These are phyloP conservation scores for Cordyceps cateniannulata DNA, from an alignment of 2,329 filamentous ascomycete genomes.

Conservation along the genomic window DNA sequence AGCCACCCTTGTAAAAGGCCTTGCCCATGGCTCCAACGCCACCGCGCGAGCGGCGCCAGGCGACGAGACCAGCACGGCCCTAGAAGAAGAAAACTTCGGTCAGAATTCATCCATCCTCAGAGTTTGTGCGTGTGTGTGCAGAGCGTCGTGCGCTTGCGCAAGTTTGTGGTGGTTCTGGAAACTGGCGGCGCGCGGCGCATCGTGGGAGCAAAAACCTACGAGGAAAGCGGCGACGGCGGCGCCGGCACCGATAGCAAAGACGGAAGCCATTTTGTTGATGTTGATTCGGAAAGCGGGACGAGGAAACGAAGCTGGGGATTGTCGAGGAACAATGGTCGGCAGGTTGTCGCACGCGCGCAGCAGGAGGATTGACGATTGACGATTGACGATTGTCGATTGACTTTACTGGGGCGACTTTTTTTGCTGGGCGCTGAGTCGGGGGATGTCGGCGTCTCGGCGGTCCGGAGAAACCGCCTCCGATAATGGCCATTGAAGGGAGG, in stretches of 20 bases:
- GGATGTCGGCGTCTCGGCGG: slow-evolving; percentile 2
- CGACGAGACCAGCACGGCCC: slow-evolving; percentile 89
- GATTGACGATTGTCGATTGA: too few species aligned
- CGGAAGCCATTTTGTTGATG: slow-evolving; percentile 31
- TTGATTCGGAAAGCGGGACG: neutral
- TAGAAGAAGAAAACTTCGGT: slow-evolving; percentile 31
- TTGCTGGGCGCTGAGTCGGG: neutral
- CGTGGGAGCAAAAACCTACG: slow-evolving; percentile 27
- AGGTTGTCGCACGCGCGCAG: neutral
- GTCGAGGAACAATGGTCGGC: neutral
- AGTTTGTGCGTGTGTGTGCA: neutral
- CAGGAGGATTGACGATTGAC: neutral
- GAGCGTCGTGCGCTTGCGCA: neutral
- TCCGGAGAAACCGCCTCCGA: slow-evolving; percentile 9
- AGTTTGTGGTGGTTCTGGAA: neutral
- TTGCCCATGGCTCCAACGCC: slow-evolving; percentile 76
- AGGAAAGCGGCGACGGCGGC: slow-evolving; percentile 47
- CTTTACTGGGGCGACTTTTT: slow-evolving; percentile 6
- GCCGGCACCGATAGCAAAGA: slow-evolving; percentile 41
- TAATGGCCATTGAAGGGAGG: neutral
- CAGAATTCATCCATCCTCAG: neutral
- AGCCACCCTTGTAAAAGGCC: slow-evolving; percentile 97
- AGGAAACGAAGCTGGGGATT: neutral
- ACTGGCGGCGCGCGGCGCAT: too few species aligned
- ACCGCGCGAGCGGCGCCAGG: slow-evolving; percentile 74